Conservation (phyloP, 2,329 filamentous ascomycete genomes). For the Colletotrichum sp. region DNA sequence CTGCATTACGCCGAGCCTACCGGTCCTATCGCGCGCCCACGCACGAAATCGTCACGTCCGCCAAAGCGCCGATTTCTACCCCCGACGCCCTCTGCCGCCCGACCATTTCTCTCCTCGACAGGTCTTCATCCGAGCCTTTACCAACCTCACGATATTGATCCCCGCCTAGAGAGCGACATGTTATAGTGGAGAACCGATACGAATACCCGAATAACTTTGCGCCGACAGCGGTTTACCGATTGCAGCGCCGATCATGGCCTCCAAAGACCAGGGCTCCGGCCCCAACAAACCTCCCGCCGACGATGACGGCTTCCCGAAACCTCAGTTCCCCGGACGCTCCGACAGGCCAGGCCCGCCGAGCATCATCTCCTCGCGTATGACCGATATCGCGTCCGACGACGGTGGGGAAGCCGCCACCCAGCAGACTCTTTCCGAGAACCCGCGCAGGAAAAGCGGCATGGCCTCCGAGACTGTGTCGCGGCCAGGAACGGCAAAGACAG, state of each 20-base stretch:
- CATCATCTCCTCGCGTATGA: conserved; percentile 76
- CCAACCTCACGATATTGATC: background rate
- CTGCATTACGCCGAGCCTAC: background rate
- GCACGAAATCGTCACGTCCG: background rate
- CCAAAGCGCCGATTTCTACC: conserved; percentile 8
- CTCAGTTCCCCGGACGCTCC: conserved; percentile 43
- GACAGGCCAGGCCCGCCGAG: conserved; percentile 60
- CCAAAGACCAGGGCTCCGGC: conserved; percentile 37
- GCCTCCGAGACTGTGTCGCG: conserved; percentile 52
- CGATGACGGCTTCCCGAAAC: conserved; percentile 41
- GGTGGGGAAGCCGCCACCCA: conserved; percentile 46
- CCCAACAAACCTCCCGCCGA: conserved; percentile 39
- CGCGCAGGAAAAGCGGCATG: conserved; percentile 20
- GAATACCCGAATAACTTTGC: background rate
- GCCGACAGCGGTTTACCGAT: background rate
- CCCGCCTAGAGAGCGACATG: conserved; percentile 1
- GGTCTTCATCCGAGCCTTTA: background rate
- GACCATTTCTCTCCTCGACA: background rate
- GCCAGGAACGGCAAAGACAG: conserved; percentile 59
- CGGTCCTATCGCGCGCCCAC: background rate
- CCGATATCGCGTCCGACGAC: conserved; percentile 65
- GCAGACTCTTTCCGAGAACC: conserved; percentile 31
- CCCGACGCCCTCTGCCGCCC: background rate
- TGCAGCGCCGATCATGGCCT: conserved; percentile 36
- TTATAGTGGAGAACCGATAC: background rate